A percentile compares a stretch with the other conserved stretches of the same genome.
These are phyloP conservation scores for barrel medic (Medicago truncatula) DNA, from an alignment of 306 rosid genomes.

Conservation along the genomic window MtrunA17r5.0-ANR NC_053043.1:6078001-6078500, in stretches of 20 bases:
- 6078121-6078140: constrained; percentile 93
- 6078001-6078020: constrained; percentile 87
- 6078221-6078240: constrained; percentile 25
- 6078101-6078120: constrained; percentile 81
- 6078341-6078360: constrained; percentile 42
- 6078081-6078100: constrained; percentile 94
- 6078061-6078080: constrained; percentile 87
- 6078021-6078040: constrained; percentile 81
- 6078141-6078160: constrained; percentile 50
- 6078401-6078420: constrained; percentile 64
- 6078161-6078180: constrained; percentile 15
- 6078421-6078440: constrained; percentile 91
- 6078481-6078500: background rate
- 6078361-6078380: constrained; percentile 41
- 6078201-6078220: background rate
- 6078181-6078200: background rate
- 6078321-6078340: constrained; percentile 47
- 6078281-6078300: constrained; percentile 67
- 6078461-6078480: constrained; percentile 27
- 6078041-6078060: constrained; percentile 88
- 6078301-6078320: constrained; percentile 56
- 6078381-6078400: constrained; percentile 44
- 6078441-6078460: constrained; percentile 75
- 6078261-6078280: constrained; percentile 90
- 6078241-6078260: constrained; percentile 76